Percentiles rank a stretch among this genome's conserved stretches.
Conservation (phyloP, 208 protist species). For the Polymyxa betae region DNA sequence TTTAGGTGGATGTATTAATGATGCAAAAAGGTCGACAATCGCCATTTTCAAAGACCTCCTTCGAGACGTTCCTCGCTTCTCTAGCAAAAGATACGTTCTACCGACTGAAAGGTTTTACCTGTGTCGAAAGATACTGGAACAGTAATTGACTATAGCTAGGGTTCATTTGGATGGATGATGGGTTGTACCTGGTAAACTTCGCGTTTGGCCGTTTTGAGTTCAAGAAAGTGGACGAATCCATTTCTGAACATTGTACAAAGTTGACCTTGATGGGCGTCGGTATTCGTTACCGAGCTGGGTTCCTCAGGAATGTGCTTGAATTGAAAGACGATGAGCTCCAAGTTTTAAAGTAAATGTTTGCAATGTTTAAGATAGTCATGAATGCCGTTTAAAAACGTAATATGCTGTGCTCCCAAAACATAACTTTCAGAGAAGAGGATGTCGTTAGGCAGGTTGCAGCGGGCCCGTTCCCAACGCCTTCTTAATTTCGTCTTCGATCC, state of each 20-base stretch:
- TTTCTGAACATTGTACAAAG: neutral
- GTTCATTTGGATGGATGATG: constrained; percentile 15
- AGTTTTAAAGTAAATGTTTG: too few relatives aligned
- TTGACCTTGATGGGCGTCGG: neutral
- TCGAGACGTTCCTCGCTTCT: neutral
- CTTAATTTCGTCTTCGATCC: neutral
- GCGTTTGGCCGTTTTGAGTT: constrained; percentile 22
- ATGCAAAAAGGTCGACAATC: neutral
- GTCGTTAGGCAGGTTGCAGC: too few relatives aligned
- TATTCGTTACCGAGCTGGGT: neutral
- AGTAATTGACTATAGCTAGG: neutral
- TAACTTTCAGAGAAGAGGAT: too few relatives aligned
- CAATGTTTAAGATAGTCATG: too few relatives aligned
- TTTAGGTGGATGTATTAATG: constrained; percentile 38
- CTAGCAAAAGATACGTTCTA: constrained; percentile 18
- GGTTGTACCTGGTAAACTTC: neutral
- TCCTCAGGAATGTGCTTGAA: too few relatives aligned
- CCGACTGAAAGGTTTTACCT: neutral
- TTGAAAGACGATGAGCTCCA: too few relatives aligned
- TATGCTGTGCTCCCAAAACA: too few relatives aligned
- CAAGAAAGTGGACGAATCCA: neutral
- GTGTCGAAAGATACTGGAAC: neutral
- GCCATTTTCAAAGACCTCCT: neutral
- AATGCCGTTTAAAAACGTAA: too few relatives aligned
- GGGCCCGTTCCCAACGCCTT: neutral